Conservation (phyloP, 2,329 filamentous ascomycete species). For the Clonostachys chloroleuca region DNA sequence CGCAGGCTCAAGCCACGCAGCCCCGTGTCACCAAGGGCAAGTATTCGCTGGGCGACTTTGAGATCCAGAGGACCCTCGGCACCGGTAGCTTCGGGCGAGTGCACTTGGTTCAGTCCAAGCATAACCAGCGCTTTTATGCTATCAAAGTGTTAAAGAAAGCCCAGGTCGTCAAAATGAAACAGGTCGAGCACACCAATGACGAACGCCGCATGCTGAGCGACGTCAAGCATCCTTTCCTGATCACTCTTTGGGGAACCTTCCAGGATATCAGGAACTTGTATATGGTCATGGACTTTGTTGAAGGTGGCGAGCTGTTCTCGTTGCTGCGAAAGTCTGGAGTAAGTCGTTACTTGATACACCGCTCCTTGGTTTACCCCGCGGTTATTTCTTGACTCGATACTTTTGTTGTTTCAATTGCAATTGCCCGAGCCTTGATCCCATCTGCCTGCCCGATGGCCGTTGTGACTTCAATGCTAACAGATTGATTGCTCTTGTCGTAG, state of each 20-base stretch:
- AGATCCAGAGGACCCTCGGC: constrained; percentile 84
- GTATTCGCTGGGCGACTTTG: constrained; percentile 89
- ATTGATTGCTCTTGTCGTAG: constrained; percentile 36
- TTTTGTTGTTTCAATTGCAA: too few species aligned
- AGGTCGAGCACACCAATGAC: constrained; percentile 98
- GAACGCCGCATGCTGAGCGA: constrained; percentile 93
- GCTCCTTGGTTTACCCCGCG: too few species aligned
- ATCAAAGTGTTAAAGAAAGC: constrained; percentile 98
- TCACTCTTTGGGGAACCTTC: constrained; percentile 98
- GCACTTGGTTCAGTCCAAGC: constrained; percentile 93
- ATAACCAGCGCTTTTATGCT: constrained; percentile 97
- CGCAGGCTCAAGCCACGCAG: constrained; percentile 25
- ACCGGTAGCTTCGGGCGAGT: constrained; percentile 97
- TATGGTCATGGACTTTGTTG: constrained; percentile 99
- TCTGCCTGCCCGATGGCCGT: too few species aligned
- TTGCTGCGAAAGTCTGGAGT: constrained; percentile 89
- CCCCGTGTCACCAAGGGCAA: constrained; percentile 86
- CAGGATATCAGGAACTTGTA: constrained; percentile 94
- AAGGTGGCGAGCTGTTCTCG: constrained; percentile 96
- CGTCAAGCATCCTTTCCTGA: constrained; percentile 96
- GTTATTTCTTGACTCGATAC: too few species aligned
- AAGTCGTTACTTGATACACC: constrained; percentile 23
- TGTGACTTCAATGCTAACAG: not conserved
- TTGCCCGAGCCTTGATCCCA: too few species aligned
- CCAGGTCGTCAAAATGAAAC: constrained; percentile 99